phyloP scores from a whole-genome alignment of 805 yeast species.

The Pichia californica region DNA sequence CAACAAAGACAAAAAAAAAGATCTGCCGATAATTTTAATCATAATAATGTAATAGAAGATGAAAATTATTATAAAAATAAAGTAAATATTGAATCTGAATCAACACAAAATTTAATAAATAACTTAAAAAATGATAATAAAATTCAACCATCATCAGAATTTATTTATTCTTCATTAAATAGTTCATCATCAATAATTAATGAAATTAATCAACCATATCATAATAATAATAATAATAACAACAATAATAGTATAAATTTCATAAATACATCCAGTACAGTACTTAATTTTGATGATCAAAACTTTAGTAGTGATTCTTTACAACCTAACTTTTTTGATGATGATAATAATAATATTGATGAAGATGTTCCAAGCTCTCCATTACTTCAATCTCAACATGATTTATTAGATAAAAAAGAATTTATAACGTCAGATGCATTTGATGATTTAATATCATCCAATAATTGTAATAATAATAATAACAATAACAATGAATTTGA shows the following conservation, averaged over 20 bases:
- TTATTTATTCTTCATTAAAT: slow-evolving; percentile 4
- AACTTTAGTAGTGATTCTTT: slow-evolving; percentile 1
- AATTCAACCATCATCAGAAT: neutral
- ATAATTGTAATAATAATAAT: neutral
- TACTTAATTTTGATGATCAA: neutral
- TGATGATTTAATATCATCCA: slow-evolving; percentile 3
- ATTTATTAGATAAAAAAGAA: neutral
- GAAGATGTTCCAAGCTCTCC: slow-evolving; percentile 9
- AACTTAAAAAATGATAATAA: neutral
- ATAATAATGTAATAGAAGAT: neutral
- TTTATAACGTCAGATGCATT: slow-evolving; percentile 4
- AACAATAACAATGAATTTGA: no score
- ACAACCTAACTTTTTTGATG: neutral
- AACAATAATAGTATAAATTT: neutral
- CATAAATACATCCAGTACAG: slow-evolving; percentile 9
- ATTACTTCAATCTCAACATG: neutral
- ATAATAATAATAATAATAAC: neutral
- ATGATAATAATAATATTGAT: neutral
- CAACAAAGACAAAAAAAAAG: slow-evolving; percentile 20
- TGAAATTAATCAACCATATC: no score
- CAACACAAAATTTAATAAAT: neutral
- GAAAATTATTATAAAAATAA: neutral
- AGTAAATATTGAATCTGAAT: neutral
- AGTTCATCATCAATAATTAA: slow-evolving; percentile 7
- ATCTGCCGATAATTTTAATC: neutral